Evolutionary conservation across 331 rosid genomes (phyloP).

Genomic region (Cydonia oblonga): DNA sequence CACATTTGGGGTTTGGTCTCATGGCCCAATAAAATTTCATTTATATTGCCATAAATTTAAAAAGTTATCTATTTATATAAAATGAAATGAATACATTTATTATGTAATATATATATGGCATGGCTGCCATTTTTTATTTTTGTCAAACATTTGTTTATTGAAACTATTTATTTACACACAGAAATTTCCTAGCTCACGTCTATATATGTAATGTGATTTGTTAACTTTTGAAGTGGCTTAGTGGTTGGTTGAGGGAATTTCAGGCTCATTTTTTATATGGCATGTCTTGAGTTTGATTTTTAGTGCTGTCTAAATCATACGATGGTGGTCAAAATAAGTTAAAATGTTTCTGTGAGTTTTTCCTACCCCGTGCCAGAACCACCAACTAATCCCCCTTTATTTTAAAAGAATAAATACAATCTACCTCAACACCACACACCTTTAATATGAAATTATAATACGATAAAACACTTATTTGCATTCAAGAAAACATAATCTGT

Average conservation of each 20-base stretch:
- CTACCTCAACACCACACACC: neutral
- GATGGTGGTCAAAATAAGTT: rapidly evolving
- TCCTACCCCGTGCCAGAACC: rapidly evolving
- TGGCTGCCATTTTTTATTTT: too few species aligned
- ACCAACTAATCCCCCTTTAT: rapidly evolving
- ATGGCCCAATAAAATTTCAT: neutral
- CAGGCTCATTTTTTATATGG: too few species aligned
- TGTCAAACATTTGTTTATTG: too few species aligned
- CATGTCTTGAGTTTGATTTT: rapidly evolving
- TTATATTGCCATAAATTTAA: neutral
- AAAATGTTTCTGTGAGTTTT: rapidly evolving
- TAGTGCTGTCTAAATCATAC: rapidly evolving
- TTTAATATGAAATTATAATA: too few species aligned
- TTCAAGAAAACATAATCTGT: neutral
- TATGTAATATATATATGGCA: neutral
- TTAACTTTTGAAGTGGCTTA: neutral
- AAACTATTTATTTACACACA: too few species aligned
- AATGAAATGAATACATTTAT: neutral
- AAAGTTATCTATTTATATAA: too few species aligned
- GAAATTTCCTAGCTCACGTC: too few species aligned
- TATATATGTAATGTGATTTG: too few species aligned
- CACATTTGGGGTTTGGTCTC: neutral
- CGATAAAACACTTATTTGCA: neutral
- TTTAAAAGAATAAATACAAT: too few species aligned
- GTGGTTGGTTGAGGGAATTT: too few species aligned